Base-by-base conservation (phyloP, 2,329 filamentous ascomycete species). In the Teratosphaeriaceae sp. region DNA sequence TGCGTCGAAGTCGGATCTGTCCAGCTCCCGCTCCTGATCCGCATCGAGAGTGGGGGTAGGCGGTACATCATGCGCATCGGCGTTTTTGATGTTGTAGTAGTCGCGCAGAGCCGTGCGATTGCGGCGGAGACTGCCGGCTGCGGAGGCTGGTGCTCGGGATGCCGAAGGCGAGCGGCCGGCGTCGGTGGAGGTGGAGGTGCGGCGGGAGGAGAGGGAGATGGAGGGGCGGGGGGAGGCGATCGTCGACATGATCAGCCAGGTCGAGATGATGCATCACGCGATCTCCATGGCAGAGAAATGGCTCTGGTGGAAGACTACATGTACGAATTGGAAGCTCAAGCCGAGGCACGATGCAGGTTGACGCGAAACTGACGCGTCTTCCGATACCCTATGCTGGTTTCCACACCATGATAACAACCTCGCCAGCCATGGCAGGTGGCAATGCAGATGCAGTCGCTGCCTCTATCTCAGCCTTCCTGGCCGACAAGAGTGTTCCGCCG, bases 51-150 rank as follows among this genome's bases (percentile, higher is more conserved):
- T 40, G 1, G 52, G 61, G 7, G 36, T 29, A 9, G 26, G 19
- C n/a, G 27, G 38, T 16, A 13, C 34, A 18, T 30, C 15, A 20
- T 16, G 42, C 24, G 61, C 62, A 18, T 67, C 65, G 7, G 47
- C 56, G 16, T 63, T 63, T 52, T 81, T 83, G 38, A 97, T 76
- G 61, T 92, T 92, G 69, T 97, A 97, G 72, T 95, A 97, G 61
- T 96, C 88, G 56, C 92, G 84, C 16, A 97, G 76, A 5, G 90
- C 90, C 43, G 84, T 80, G 51, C 90, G 85, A 67, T 94, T 94
- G 48, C 84, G 75, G 44, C 78, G 74, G 16, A 61, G 56, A 38
- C 69, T 43, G 48, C 56, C 23, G 33, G 50, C 45, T 15, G 47
- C 44, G 18, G 55, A 45, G 18, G 48, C 43, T 45, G 43, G 55